Evolutionary conservation across 2,329 filamentous ascomycete genomes (phyloP).

Genomic region (Phialophora tarda): DNA sequence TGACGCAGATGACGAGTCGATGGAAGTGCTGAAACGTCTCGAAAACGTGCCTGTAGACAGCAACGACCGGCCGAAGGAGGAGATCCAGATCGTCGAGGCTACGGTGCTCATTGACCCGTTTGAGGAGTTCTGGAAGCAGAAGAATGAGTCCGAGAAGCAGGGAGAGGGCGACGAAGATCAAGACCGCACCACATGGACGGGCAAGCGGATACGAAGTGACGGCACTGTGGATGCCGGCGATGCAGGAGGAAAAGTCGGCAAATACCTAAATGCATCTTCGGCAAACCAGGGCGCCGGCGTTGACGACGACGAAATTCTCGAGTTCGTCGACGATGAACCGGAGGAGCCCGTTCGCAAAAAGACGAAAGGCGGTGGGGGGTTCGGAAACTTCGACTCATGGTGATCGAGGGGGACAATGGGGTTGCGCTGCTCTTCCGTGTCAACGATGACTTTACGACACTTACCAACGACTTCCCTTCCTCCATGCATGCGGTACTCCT

Average conservation of each 20-base stretch:
- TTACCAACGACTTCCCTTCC: neutral
- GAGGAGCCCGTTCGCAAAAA: slow-evolving; percentile 82
- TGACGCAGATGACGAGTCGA: slow-evolving; percentile 50
- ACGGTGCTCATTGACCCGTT: slow-evolving; percentile 93
- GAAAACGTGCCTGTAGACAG: slow-evolving; percentile 78
- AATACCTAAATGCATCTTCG: slow-evolving; percentile 72
- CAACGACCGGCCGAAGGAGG: slow-evolving; percentile 74
- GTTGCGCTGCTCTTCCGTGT: neutral
- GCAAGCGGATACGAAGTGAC: slow-evolving; percentile 78
- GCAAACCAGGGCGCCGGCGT: slow-evolving; percentile 37
- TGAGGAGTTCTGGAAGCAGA: slow-evolving; percentile 84
- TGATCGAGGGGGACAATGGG: slow-evolving; percentile 47
- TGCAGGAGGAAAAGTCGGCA: slow-evolving; percentile 68
- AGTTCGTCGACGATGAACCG: slow-evolving; percentile 66
- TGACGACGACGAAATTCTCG: slow-evolving; percentile 65
- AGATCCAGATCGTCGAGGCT: slow-evolving; percentile 81
- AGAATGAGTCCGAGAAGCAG: slow-evolving; percentile 61
- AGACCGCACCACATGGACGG: slow-evolving; percentile 92
- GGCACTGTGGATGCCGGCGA: slow-evolving; percentile 59
- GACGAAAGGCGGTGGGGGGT: slow-evolving; percentile 70
- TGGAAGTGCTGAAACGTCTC: slow-evolving; percentile 73
- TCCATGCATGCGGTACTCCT: neutral
- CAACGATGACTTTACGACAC: neutral
- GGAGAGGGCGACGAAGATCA: slow-evolving; percentile 40
- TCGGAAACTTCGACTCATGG: slow-evolving; percentile 96